Percentiles rank a stretch among this genome's conserved stretches.
Conservation (phyloP, 2,329 filamentous ascomycete species). For the Colletotrichum musicola region DNA sequence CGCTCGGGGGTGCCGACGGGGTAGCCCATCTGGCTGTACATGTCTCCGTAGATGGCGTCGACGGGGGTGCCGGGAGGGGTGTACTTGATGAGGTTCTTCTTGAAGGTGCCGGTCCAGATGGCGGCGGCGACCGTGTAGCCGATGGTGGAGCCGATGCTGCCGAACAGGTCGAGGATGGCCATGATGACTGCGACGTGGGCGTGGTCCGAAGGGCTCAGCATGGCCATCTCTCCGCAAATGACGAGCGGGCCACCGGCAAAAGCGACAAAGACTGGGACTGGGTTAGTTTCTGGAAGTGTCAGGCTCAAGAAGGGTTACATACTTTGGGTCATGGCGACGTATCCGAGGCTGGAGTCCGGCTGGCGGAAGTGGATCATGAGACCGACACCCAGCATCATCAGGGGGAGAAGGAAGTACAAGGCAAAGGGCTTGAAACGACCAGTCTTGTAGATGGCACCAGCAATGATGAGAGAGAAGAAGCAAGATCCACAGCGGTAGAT, state of each 20-base stretch:
- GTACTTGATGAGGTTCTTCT: slow-evolving; percentile 60
- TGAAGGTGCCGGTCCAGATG: slow-evolving; percentile 74
- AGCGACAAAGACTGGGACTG: slow-evolving; percentile 53
- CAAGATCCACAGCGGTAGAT: slow-evolving; percentile 54
- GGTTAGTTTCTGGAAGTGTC: not conserved
- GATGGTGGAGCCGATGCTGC: slow-evolving; percentile 70
- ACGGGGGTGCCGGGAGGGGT: slow-evolving; percentile 58
- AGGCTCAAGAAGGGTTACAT: slow-evolving; percentile 39
- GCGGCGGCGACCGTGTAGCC: slow-evolving; percentile 72
- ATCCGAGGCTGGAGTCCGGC: slow-evolving; percentile 62
- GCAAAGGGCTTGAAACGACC: slow-evolving; percentile 53
- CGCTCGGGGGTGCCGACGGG: slow-evolving; percentile 62
- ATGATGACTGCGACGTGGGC: slow-evolving; percentile 71
- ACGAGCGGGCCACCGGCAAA: slow-evolving; percentile 71
- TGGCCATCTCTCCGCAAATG: slow-evolving; percentile 71
- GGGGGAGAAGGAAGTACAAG: slow-evolving; percentile 62
- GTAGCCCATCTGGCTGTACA: slow-evolving; percentile 68
- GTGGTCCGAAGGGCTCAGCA: slow-evolving; percentile 71
- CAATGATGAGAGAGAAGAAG: slow-evolving; percentile 48
- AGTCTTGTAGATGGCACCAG: slow-evolving; percentile 45
- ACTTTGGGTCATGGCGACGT: slow-evolving; percentile 72
- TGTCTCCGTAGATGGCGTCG: slow-evolving; percentile 58
- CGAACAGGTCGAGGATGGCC: slow-evolving; percentile 71
- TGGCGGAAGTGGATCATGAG: slow-evolving; percentile 72
- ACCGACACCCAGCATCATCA: slow-evolving; percentile 68